These are phyloP conservation scores for Beauveria australis DNA, from an alignment of 2,329 filamentous ascomycete genomes.

Conservation along the genomic window DNA sequence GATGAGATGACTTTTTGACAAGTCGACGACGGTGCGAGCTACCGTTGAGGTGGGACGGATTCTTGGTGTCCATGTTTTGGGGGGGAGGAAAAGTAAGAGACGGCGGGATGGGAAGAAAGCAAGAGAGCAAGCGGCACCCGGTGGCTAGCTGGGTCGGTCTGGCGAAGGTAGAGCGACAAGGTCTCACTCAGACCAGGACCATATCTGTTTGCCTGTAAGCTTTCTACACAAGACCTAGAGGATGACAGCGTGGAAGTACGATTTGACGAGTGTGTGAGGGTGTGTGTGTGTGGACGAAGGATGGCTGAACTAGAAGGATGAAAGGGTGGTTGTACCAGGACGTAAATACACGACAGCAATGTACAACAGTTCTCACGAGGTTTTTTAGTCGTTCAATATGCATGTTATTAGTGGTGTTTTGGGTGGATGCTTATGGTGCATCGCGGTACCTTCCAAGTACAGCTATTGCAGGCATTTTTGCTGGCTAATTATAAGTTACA, in stretches of 20 bases:
- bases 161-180: background rate
- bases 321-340: background rate
- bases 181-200: background rate
- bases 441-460: no score
- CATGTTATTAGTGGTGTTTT: background rate
- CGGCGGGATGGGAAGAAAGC: background rate
- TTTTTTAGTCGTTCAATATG: background rate
- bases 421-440: background rate
- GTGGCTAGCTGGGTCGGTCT: background rate
- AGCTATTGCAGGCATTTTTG: background rate
- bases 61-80: slow-evolving; percentile 37
- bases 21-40: slow-evolving; percentile 50
- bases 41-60: slow-evolving; percentile 33
- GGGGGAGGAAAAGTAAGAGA: background rate
- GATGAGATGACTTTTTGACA: slow-evolving; percentile 51
- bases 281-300: background rate
- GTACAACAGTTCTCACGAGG: background rate
- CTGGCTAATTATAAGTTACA: background rate
- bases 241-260: background rate
- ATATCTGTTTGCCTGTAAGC: slow-evolving; percentile 3
- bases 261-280: background rate
- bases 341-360: background rate
- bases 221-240: background rate
- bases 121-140: background rate
- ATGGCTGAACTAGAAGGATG: background rate